A percentile compares a stretch with the other conserved stretches of the same genome.
phyloP scores from a whole-genome alignment of 805 yeast species.

The Wickerhamomyces bovis region DNA sequence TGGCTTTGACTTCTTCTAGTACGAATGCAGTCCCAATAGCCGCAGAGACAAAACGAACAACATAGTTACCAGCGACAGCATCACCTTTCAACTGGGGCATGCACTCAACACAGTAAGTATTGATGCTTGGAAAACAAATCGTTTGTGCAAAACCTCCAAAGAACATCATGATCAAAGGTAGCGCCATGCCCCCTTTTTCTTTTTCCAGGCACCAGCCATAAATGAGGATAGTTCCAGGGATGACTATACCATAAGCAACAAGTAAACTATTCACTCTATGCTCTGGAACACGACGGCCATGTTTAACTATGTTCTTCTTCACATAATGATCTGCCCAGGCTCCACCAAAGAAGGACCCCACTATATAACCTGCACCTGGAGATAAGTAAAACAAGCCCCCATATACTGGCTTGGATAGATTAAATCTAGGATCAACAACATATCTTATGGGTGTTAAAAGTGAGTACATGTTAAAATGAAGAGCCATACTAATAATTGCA shows the following conservation, averaged over 20 bases:
- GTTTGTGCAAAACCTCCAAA: constrained; percentile 46
- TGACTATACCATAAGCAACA: constrained; percentile 35
- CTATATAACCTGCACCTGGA: constrained; percentile 49
- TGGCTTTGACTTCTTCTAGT: constrained; percentile 36
- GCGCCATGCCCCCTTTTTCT: constrained; percentile 47
- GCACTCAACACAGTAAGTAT: constrained; percentile 54
- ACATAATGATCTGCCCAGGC: constrained; percentile 44
- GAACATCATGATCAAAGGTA: constrained; percentile 46
- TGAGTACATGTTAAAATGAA: constrained; percentile 45
- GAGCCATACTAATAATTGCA: constrained; percentile 26
- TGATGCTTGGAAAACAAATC: constrained; percentile 43
- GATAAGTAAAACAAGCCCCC: constrained; percentile 51
- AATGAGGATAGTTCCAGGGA: constrained; percentile 39
- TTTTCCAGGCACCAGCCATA: constrained; percentile 51
- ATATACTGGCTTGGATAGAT: constrained; percentile 39
- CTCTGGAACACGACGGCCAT: constrained; percentile 41
- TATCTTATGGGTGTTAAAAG: constrained; percentile 49
- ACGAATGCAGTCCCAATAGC: constrained; percentile 47
- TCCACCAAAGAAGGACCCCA: constrained; percentile 49
- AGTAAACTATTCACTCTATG: constrained; percentile 41
- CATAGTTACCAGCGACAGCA: constrained; percentile 50
- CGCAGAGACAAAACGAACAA: constrained; percentile 43
- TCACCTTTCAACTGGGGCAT: constrained; percentile 50
- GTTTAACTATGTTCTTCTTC: constrained; percentile 33
- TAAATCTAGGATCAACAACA: constrained; percentile 50